phyloP scores from a whole-genome alignment of 345 rosid species.

The Lumnitzera racemosa region DNA sequence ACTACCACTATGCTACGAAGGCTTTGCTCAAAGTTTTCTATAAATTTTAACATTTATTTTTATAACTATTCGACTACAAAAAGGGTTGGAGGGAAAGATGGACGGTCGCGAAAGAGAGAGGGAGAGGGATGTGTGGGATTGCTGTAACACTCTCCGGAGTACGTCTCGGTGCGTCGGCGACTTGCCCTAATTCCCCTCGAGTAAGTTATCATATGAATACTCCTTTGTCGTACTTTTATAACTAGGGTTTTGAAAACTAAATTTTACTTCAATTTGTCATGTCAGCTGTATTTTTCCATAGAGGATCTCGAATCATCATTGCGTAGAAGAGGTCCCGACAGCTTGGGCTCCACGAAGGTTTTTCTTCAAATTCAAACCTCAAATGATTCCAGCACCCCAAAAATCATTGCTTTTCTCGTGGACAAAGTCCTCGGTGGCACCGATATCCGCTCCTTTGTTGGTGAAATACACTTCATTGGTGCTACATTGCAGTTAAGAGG shows the following conservation, averaged over 20 bases:
- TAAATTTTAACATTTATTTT: background rate
- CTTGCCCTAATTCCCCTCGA: constrained; percentile 18
- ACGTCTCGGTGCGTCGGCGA: constrained; percentile 32
- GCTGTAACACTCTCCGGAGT: constrained; percentile 55
- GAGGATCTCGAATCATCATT: constrained; percentile 55
- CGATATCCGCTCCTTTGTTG: constrained; percentile 11
- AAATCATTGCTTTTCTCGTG: constrained; percentile 18
- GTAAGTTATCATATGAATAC: constrained; percentile 10
- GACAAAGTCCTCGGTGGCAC: constrained; percentile 15
- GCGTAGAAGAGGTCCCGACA: constrained; percentile 70
- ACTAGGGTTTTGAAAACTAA: background rate
- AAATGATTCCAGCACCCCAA: constrained; percentile 11
- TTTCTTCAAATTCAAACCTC: constrained; percentile 18
- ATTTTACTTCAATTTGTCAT: background rate
- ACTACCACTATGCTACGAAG: constrained; percentile 99
- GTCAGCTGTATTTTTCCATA: constrained; percentile 30
- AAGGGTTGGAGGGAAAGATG: background rate
- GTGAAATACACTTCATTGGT: constrained; percentile 54
- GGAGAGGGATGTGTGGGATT: constrained; percentile 66
- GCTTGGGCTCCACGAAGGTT: constrained; percentile 47
- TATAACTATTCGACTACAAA: background rate
- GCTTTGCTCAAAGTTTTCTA: constrained; percentile 3
- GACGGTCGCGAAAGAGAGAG: background rate
- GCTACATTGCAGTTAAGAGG: constrained; percentile 86
- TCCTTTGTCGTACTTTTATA: background rate